phyloP scores from a whole-genome alignment of 2,329 filamentous ascomycete genomes.

The Diaporthe batatas region DNA sequence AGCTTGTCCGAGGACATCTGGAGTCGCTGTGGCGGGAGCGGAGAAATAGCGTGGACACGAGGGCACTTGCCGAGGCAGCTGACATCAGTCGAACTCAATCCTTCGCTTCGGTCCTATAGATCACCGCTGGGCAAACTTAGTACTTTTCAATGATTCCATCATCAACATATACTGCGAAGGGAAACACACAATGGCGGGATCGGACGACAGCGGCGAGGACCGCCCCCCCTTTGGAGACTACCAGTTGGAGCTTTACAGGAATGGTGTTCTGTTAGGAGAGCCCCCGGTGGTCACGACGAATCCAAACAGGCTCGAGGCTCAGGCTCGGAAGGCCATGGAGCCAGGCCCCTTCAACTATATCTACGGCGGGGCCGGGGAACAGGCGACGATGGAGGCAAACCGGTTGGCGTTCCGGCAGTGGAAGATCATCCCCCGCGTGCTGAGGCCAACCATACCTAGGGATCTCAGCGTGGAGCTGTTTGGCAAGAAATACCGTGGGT shows the following conservation, averaged over 20 bases:
- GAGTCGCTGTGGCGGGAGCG: conserved; percentile 1
- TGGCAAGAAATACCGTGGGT: conserved; percentile 59
- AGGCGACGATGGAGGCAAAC: conserved; percentile 72
- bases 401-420: conserved; percentile 67
- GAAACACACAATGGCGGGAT: conserved; percentile 24
- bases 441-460: conserved; percentile 58
- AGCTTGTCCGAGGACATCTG: conserved; percentile 15
- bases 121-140: not conserved
- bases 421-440: conserved; percentile 66
- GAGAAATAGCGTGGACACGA: not conserved
- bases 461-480: conserved; percentile 67
- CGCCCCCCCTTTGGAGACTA: conserved; percentile 47
- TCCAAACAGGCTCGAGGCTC: conserved; percentile 67
- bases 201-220: conserved; percentile 26
- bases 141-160: too few species aligned
- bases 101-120: not conserved
- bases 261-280: conserved; percentile 62
- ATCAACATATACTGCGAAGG: too few species aligned
- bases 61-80: conserved; percentile 24
- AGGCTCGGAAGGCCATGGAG: conserved; percentile 64
- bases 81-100: not conserved
- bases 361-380: conserved; percentile 72
- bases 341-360: conserved; percentile 70
- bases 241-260: conserved; percentile 60
- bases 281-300: conserved; percentile 70